Evolutionary conservation across 2,329 filamentous ascomycete genomes (phyloP).

Genomic region (Xylariomycetidae sp.): DNA sequence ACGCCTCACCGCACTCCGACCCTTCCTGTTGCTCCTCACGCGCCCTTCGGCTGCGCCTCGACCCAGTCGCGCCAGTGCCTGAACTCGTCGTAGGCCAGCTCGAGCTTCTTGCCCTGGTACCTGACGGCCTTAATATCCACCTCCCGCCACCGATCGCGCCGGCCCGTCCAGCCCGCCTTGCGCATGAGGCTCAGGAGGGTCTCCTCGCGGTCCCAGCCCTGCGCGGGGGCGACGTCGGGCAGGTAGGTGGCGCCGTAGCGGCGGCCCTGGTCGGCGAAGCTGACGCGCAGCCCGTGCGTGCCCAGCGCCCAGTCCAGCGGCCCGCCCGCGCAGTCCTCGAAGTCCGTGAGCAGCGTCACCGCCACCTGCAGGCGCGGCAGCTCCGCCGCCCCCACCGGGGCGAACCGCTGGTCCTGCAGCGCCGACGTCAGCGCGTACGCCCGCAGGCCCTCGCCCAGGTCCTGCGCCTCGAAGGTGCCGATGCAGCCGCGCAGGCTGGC

Average conservation of each 20-base stretch:
- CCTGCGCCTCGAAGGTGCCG: constrained; percentile 80
- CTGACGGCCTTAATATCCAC: constrained; percentile 73
- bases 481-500: constrained; percentile 86
- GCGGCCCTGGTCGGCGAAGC: constrained; percentile 67
- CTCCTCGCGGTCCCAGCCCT: constrained; percentile 93
- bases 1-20: no score
- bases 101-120: constrained; percentile 81
- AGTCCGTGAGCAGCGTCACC: constrained; percentile 80
- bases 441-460: constrained; percentile 65
- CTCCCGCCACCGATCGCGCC: constrained; percentile 71
- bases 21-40: no score
- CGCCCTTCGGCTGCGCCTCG: no score
- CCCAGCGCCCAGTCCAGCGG: constrained; percentile 82
- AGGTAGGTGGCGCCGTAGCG: constrained; percentile 85
- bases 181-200: constrained; percentile 83
- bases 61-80: constrained; percentile 75
- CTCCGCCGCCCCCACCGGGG: constrained; percentile 46
- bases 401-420: constrained; percentile 57
- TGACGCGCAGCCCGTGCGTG: constrained; percentile 79
- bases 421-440: constrained; percentile 80
- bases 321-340: constrained; percentile 63
- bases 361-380: constrained; percentile 55
- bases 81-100: constrained; percentile 66
- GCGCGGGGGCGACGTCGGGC: constrained; percentile 84
- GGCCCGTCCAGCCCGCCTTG: constrained; percentile 89